Evolutionary conservation across 768 basidiomycete genomes (phyloP).

Genomic region (Lactarius hatsudake): DNA sequence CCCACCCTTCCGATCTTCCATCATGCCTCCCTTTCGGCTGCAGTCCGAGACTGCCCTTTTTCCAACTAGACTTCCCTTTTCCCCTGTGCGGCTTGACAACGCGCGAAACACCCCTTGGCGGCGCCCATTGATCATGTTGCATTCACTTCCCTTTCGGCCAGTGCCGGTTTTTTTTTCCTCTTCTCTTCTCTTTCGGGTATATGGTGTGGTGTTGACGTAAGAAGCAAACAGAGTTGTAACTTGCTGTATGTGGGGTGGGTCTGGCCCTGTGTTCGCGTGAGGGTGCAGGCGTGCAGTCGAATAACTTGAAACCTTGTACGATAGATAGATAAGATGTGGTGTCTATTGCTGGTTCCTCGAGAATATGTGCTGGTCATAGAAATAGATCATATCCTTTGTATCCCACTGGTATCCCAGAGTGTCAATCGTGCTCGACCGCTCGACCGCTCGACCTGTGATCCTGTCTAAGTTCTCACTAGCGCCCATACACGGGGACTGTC

Average conservation of each 20-base stretch:
- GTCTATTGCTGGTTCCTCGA: background rate
- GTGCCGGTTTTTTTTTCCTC: background rate
- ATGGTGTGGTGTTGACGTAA: conserved; percentile 5
- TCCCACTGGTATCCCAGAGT: background rate
- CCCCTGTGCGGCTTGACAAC: background rate
- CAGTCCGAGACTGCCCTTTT: background rate
- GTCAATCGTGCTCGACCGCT: background rate
- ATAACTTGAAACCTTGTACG: background rate
- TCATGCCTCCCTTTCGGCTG: background rate
- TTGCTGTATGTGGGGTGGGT: conserved; percentile 1
- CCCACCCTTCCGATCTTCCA: background rate
- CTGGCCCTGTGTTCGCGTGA: background rate
- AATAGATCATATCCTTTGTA: background rate
- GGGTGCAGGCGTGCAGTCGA: background rate
- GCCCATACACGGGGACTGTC: background rate
- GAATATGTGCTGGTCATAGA: conserved; percentile 4
- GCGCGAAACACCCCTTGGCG: background rate
- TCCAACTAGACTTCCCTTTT: background rate
- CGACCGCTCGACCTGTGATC: background rate
- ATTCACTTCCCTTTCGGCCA: background rate
- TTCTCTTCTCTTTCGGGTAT: background rate
- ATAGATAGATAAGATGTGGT: background rate
- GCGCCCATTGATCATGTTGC: background rate
- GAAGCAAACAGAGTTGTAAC: background rate
- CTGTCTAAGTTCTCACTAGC: background rate